Evolutionary conservation across 2,329 filamentous ascomycete species (phyloP).

Genomic region (Chaetomiaceae sp.): DNA sequence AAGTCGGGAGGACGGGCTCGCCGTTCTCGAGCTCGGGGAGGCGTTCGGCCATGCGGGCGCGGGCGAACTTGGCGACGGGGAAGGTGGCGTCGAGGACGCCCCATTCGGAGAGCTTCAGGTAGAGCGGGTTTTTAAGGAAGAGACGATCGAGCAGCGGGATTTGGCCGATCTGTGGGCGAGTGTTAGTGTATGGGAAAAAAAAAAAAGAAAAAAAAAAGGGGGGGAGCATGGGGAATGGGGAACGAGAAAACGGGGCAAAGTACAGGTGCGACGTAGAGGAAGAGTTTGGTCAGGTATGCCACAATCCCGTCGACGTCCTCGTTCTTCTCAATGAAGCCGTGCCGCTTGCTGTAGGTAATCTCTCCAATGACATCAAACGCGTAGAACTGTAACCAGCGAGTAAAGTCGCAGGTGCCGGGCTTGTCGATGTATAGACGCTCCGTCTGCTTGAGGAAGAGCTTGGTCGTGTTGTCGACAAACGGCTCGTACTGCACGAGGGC

Average conservation of each 20-base stretch:
- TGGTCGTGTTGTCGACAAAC: constrained; percentile 70
- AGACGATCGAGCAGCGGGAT: constrained; percentile 65
- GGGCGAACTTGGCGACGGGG: constrained; percentile 68
- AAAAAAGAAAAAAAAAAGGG: background rate
- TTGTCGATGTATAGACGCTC: constrained; percentile 49
- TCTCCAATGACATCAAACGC: constrained; percentile 79
- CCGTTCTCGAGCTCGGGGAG: constrained; percentile 41
- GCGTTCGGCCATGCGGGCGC: constrained; percentile 62
- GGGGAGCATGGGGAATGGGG: background rate
- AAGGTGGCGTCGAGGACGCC: constrained; percentile 66
- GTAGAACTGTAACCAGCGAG: constrained; percentile 72
- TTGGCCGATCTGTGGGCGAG: constrained; percentile 58
- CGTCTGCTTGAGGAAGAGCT: constrained; percentile 63
- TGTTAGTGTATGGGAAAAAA: background rate
- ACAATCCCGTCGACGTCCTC: constrained; percentile 74
- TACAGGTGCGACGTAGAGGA: constrained; percentile 68
- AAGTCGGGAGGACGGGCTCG: constrained; percentile 38
- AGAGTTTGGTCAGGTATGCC: constrained; percentile 56
- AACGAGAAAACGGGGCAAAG: background rate
- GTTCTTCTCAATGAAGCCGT: constrained; percentile 71
- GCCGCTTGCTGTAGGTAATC: constrained; percentile 69
- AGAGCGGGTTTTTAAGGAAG: constrained; percentile 70
- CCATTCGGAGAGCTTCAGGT: constrained; percentile 62
- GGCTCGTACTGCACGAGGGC: constrained; percentile 74
- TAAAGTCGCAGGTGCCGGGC: constrained; percentile 55